Conservation (phyloP, 2,329 filamentous ascomycete species). For the Colletotrichum sp. region DNA sequence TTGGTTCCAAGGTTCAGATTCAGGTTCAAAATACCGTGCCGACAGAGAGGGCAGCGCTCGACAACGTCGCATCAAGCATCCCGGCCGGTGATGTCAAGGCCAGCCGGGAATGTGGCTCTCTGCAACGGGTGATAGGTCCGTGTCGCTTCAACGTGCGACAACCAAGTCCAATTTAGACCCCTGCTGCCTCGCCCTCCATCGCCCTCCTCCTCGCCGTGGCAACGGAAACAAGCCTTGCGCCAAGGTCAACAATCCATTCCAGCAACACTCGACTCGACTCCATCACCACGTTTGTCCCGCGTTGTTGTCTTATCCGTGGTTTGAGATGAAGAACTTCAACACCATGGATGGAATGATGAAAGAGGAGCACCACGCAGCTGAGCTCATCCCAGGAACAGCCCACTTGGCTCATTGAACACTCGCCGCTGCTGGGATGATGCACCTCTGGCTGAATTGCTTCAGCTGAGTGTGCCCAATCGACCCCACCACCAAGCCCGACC, state of each 20-base stretch:
- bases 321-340: not conserved
- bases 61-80: conserved; percentile 1
- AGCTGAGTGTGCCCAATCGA: not conserved
- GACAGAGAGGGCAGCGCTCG: not conserved
- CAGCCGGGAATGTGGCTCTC: not conserved
- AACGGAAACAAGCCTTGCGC: conserved; percentile 2
- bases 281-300: not conserved
- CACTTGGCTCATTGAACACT: not conserved
- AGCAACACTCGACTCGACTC: not conserved
- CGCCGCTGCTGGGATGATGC: not conserved
- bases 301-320: not conserved
- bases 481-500: not conserved
- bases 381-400: not conserved
- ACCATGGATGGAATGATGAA: not conserved
- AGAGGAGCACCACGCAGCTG: not conserved
- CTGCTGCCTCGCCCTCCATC: not conserved
- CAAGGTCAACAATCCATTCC: conserved; percentile 15
- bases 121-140: conserved; percentile 18
- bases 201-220: conserved; percentile 2
- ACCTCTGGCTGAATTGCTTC: not conserved
- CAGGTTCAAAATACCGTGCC: not conserved
- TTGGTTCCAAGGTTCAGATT: not conserved
- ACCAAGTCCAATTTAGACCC: not conserved
- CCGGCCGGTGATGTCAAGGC: conserved; percentile 18
- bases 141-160: conserved; percentile 14